Evolutionary conservation across 2,329 filamentous ascomycete species (phyloP).

Genomic region (Bipolaris bicolor): DNA sequence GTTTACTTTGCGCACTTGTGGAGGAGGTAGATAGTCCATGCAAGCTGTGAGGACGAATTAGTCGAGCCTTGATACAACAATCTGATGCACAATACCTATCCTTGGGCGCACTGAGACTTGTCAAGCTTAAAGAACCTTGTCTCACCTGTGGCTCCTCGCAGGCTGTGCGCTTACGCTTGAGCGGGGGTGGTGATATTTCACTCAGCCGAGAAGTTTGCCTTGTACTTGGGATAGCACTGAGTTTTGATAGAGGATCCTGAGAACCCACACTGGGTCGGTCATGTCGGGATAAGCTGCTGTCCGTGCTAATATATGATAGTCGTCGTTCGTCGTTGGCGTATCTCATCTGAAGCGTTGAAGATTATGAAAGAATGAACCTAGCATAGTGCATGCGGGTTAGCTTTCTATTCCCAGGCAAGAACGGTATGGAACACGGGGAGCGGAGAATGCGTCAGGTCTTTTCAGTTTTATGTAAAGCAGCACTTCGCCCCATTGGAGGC

Average conservation of each 20-base stretch:
- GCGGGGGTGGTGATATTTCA: constrained; percentile 33
- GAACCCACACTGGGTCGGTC: background rate
- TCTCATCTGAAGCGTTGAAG: constrained; percentile 7
- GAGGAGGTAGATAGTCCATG: background rate
- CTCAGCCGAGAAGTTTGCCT: background rate
- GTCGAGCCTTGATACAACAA: background rate
- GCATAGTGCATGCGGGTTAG: constrained; percentile 4
- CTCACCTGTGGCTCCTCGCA: background rate
- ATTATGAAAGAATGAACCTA: background rate
- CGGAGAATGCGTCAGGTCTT: constrained; percentile 23
- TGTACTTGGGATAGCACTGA: background rate
- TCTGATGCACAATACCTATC: background rate
- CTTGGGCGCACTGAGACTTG: background rate
- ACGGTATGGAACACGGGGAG: no score
- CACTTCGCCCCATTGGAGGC: constrained; percentile 36
- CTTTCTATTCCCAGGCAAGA: background rate
- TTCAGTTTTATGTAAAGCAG: constrained; percentile 31
- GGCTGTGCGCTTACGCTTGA: constrained; percentile 27
- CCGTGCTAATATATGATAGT: background rate
- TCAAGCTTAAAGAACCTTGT: no score
- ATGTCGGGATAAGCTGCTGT: background rate
- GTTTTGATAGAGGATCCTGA: background rate
- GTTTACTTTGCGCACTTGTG: background rate
- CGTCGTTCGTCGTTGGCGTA: background rate
- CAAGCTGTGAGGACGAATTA: background rate